These are phyloP conservation scores for Peterozyma toletana DNA, from an alignment of 805 yeast species.

Conservation along the genomic window DNA sequence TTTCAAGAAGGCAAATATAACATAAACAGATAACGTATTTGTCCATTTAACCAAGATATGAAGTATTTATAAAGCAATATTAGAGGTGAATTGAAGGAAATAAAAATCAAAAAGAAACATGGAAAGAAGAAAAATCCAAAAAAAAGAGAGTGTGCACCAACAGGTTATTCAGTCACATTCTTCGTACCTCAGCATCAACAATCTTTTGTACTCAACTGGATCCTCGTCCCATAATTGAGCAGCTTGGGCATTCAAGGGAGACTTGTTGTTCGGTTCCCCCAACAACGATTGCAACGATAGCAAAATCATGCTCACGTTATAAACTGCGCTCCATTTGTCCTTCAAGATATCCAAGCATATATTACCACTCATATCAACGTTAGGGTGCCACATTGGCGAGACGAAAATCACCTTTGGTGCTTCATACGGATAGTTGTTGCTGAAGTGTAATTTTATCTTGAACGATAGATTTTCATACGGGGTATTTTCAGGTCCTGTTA, in stretches of 20 bases:
- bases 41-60: too few relatives aligned
- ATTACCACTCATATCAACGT: conserved; percentile 92
- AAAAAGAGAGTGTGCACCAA: not conserved
- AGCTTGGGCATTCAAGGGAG: conserved; percentile 50
- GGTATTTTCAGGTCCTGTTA: conserved; percentile 98
- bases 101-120: not conserved
- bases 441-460: conserved; percentile 94
- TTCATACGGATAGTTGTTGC: conserved; percentile 98
- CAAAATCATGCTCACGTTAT: conserved; percentile 91
- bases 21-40: too few relatives aligned
- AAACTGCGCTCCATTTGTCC: conserved; percentile 99
- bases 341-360: conserved; percentile 94
- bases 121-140: not conserved
- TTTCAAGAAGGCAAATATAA: too few relatives aligned
- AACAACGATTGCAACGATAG: conserved; percentile 91
- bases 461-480: conserved; percentile 82
- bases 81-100: not conserved
- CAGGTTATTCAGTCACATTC: conserved; percentile 9
- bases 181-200: conserved; percentile 29
- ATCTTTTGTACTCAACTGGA: conserved; percentile 31
- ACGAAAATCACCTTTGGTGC: conserved; percentile 94
- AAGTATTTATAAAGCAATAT: too few relatives aligned
- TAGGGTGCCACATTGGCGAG: conserved; percentile 95
- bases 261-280: conserved; percentile 55
- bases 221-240: conserved; percentile 45